Evolutionary conservation across 2,329 filamentous ascomycete genomes (phyloP), one percentile per base, ranked within the genome.

Genomic region (Aspergillus melleus): DNA sequence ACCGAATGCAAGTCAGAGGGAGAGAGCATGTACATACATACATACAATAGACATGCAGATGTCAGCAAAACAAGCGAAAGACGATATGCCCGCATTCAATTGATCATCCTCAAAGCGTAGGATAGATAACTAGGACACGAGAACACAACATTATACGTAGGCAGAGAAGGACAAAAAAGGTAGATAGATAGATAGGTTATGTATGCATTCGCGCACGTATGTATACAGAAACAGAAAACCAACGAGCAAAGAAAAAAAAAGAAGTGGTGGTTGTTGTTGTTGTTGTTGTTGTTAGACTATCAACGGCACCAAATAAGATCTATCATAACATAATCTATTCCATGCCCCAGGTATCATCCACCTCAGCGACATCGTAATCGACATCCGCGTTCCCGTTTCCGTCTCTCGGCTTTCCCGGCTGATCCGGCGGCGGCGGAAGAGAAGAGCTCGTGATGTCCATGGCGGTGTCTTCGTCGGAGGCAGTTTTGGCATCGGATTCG

Each of bases 341-440:
- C 24, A 62, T 64, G 16, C 72, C 73, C 79, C 79, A 81, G 20
- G 69, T 68, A 64, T 81, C 79, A 63, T 81, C 79, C 59, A 76
- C 75, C 66, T 82, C 80, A 2, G 80, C 80, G 63, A 83, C 80
- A 63, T 83, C 80, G 61, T 82, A 82, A 68, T 83, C 80, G 60
- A 80, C 77, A 51, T 81, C 77, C 14, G 70, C 67, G 52, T 60
- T 61, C n/a, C 62, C 65, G 52, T 60, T 61, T 14, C 62, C 65
- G 26, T 70, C 59, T 62, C 65, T 64, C 46, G 61, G 64, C 46
- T 57, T 59, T 22, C 54, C 58, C 24, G 53, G 54, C 55, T 63
- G 67, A 24, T 61, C 62, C n/a, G 59, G 53, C 16, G 62, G 57
- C n/a, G 60, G 57, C 19, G 60, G 60, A 19, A 61, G 47, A n/a